Percentiles rank a stretch among this genome's conserved stretches.
Conservation (phyloP, 2,329 filamentous ascomycete species). For the Zopfia rhizophila region DNA sequence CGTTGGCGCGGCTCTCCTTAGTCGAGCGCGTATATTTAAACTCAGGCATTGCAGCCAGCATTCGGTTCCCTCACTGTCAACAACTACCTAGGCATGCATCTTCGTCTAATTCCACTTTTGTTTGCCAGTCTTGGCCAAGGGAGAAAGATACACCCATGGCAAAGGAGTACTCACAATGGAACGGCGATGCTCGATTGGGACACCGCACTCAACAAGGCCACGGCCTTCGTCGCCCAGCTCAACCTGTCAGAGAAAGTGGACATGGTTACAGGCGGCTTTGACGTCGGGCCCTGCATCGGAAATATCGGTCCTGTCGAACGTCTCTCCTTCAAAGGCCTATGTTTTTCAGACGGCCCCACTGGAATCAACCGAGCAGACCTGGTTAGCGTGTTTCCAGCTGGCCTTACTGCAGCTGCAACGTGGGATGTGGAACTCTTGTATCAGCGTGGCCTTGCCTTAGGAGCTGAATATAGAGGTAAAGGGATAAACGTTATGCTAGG, state of each 20-base stretch:
- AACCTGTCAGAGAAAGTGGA: constrained; percentile 41
- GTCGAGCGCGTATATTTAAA: no score
- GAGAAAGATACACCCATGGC: no score
- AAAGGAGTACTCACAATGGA: no score
- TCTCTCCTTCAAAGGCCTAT: constrained; percentile 27
- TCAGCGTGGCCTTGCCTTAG: constrained; percentile 22
- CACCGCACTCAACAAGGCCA: constrained; percentile 38
- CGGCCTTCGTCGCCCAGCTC: constrained; percentile 38
- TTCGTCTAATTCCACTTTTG: no score
- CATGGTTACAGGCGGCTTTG: constrained; percentile 34
- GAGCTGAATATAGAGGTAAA: constrained; percentile 44
- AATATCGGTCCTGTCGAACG: constrained; percentile 17
- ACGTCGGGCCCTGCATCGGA: constrained; percentile 24
- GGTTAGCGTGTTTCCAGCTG: constrained; percentile 39
- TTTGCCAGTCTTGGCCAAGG: no score
- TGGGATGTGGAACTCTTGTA: constrained; percentile 29
- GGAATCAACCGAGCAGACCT: constrained; percentile 36
- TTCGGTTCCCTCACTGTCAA: no score
- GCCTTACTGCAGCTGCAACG: constrained; percentile 33
- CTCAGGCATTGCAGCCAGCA: no score
- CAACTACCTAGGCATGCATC: no score
- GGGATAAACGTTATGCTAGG: constrained; percentile 52
- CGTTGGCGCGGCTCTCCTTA: no score
- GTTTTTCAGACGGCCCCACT: constrained; percentile 39
- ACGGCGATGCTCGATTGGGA: constrained; percentile 29